A percentile compares a stretch with the other conserved stretches of the same genome.
phyloP scores from a whole-genome alignment of 2,329 filamentous ascomycete genomes.

The Penicillium verrucosum region DNA sequence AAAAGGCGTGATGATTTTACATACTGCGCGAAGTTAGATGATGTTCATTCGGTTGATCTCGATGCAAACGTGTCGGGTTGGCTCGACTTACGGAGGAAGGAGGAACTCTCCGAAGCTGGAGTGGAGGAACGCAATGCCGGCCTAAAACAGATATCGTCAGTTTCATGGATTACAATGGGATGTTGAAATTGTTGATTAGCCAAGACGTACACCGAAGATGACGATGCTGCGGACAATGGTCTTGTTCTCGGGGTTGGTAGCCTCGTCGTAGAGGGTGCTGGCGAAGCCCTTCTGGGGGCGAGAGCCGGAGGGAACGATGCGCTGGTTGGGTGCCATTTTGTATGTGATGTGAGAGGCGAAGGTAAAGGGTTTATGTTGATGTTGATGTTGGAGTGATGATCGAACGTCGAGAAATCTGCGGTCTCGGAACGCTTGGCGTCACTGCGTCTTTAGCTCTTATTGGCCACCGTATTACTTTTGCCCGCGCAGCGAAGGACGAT shows the following conservation, averaged over 20 bases:
- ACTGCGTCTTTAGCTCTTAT: conserved; percentile 33
- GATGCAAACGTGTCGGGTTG: conserved; percentile 20
- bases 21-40: conserved; percentile 12
- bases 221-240: conserved; percentile 65
- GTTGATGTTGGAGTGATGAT: conserved; percentile 7
- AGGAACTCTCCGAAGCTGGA: conserved; percentile 67
- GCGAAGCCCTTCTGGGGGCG: conserved; percentile 51
- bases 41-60: not conserved
- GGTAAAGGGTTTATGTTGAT: conserved; percentile 2
- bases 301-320: conserved; percentile 52
- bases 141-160: conserved; percentile 43
- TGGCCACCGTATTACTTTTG: conserved; percentile 19
- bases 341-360: conserved; percentile 2
- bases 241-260: conserved; percentile 66
- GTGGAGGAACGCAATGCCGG: conserved; percentile 63
- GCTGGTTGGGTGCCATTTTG: conserved; percentile 63
- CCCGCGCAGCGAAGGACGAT: conserved; percentile 10
- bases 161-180: conserved; percentile 1
- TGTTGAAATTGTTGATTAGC: not conserved
- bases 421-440: conserved; percentile 26
- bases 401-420: conserved; percentile 35
- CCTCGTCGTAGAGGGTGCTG: conserved; percentile 57
- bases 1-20: conserved; percentile 15
- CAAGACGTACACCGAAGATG: conserved; percentile 62
- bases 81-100: conserved; percentile 55